These are phyloP conservation scores for Firmiana major DNA, from an alignment of 345 rosid genomes.

Conservation along the genomic window DNA sequence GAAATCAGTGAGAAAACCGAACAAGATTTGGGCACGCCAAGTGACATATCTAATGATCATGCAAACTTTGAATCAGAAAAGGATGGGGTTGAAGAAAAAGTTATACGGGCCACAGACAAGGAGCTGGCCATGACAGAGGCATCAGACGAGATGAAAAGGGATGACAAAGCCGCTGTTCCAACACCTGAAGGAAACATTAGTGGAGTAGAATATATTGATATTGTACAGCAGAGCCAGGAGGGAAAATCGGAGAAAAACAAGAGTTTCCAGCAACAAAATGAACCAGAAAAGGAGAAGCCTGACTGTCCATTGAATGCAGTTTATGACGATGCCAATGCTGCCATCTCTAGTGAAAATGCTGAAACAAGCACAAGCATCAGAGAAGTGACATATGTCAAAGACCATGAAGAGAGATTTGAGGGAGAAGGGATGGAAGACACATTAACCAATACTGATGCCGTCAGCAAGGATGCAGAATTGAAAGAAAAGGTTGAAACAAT, in stretches of 20 bases:
- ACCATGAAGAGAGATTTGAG: background rate
- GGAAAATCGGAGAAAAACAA: background rate
- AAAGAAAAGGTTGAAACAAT: background rate
- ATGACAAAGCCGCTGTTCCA: background rate
- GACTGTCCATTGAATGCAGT: background rate
- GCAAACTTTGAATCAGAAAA: background rate
- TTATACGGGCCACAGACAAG: background rate
- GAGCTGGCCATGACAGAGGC: background rate
- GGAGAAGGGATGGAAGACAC: background rate
- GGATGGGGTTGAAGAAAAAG: background rate
- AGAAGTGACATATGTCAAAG: background rate
- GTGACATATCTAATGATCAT: background rate
- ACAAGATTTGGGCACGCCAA: background rate
- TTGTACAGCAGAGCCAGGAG: background rate
- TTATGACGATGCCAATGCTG: background rate
- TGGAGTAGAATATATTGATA: background rate
- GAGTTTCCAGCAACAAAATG: slow-evolving; percentile 5
- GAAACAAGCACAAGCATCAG: slow-evolving; percentile 4
- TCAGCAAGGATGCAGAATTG: background rate
- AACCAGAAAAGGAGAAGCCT: background rate
- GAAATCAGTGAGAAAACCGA: background rate
- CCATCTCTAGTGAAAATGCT: background rate
- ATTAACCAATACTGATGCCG: background rate
- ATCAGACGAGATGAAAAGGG: background rate
- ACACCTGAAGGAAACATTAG: background rate